Evolutionary conservation across 495 filamentous ascomycete species (phyloP).

Genomic region (Bacidia rubella): DNA sequence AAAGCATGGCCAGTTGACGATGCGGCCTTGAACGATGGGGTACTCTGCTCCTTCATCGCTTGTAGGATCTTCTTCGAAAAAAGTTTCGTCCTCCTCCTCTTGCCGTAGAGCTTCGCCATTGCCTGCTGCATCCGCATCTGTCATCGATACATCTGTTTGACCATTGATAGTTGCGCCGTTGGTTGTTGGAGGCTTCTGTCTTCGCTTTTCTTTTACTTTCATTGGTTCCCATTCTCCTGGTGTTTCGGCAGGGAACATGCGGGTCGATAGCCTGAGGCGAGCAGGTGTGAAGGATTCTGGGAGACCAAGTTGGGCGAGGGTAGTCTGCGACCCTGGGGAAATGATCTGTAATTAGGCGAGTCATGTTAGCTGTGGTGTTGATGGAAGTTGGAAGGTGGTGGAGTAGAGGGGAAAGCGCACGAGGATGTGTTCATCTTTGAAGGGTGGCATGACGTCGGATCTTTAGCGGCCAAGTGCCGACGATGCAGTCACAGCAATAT

Average conservation of each 20-base stretch:
- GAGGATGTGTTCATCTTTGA: conserved; percentile 65
- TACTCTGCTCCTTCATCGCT: conserved; percentile 82
- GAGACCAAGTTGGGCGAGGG: conserved; percentile 84
- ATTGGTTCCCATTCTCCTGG: conserved; percentile 71
- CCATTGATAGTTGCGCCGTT: conserved; percentile 24
- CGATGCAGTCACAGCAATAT: no score
- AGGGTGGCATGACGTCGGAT: conserved; percentile 47
- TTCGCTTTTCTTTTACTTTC: conserved; percentile 52
- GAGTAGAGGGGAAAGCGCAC: conserved; percentile 25
- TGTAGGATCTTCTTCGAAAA: conserved; percentile 74
- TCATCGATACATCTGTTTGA: conserved; percentile 37
- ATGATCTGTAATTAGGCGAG: conserved; percentile 48
- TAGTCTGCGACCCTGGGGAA: conserved; percentile 85
- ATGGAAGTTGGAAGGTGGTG: background rate
- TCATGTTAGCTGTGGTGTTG: conserved; percentile 11
- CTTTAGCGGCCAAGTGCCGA: no score
- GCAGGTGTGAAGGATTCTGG: conserved; percentile 85
- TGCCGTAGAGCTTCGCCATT: conserved; percentile 10
- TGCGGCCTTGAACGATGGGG: conserved; percentile 70
- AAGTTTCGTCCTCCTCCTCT: conserved; percentile 32
- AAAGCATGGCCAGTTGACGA: conserved; percentile 81
- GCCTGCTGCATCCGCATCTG: conserved; percentile 19
- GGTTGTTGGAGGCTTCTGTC: conserved; percentile 12
- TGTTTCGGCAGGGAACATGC: conserved; percentile 82
- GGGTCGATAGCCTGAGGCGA: conserved; percentile 63